phyloP scores from a whole-genome alignment of 1,139 yeast species.

The Diutina scorzettiae region DNA sequence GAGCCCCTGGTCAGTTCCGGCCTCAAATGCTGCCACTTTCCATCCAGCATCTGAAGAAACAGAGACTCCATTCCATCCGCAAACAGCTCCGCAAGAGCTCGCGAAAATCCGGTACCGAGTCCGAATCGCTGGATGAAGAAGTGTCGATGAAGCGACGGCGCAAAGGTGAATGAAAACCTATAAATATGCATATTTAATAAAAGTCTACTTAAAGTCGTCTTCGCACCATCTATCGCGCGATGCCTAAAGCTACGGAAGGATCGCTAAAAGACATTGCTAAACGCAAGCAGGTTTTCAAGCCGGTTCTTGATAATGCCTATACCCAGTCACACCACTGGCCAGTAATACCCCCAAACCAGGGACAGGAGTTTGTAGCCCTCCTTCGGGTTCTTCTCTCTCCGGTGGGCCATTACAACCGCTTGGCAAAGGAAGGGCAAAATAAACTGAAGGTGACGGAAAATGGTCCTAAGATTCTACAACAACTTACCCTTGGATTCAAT shows the following conservation, averaged over 20 bases:
- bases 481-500: constrained; percentile 41
- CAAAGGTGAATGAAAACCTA: no score
- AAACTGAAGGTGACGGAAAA: constrained; percentile 6
- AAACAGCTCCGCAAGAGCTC: not conserved
- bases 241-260: constrained; percentile 9
- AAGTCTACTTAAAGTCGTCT: no score
- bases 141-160: not conserved
- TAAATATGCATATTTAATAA: no score
- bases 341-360: constrained; percentile 24
- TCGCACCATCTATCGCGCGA: not conserved
- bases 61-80: not conserved
- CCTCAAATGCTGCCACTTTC: constrained; percentile 4
- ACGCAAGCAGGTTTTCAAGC: constrained; percentile 44
- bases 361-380: constrained; percentile 27
- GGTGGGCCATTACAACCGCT: constrained; percentile 20
- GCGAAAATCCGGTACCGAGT: not conserved
- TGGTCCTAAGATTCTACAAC: constrained; percentile 13
- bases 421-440: constrained; percentile 9
- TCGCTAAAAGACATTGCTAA: constrained; percentile 34
- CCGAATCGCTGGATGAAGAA: constrained; percentile 4
- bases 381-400: constrained; percentile 26
- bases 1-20: not conserved
- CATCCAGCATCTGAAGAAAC: constrained; percentile 1
- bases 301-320: constrained; percentile 49
- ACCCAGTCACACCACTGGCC: constrained; percentile 44